These are phyloP conservation scores for Myxozyma monticola DNA, from an alignment of 805 yeast genomes.

Conservation along the genomic window DNA sequence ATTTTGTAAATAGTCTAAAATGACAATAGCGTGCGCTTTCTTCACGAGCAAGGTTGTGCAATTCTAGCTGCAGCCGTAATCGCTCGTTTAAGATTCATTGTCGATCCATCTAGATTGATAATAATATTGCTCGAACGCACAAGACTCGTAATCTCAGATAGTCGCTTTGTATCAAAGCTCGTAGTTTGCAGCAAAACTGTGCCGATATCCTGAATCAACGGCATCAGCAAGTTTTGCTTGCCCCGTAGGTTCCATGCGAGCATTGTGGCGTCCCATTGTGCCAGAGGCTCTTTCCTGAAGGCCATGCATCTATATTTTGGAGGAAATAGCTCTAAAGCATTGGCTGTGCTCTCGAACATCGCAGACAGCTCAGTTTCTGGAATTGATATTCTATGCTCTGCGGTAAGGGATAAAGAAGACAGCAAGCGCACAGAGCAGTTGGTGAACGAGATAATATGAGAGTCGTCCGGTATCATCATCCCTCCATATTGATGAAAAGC, in stretches of 20 bases:
- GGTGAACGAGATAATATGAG: neutral
- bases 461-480: slow-evolving; percentile 1
- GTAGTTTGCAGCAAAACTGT: neutral
- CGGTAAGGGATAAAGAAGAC: neutral
- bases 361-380: neutral
- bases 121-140: neutral
- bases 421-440: slow-evolving; percentile 2
- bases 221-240: neutral
- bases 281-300: neutral
- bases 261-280: slow-evolving; percentile 4
- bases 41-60: neutral
- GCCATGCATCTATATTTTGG: slow-evolving; percentile 1
- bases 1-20: neutral
- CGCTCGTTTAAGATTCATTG: too few species aligned
- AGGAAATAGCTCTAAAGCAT: neutral
- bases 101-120: neutral
- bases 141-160: neutral
- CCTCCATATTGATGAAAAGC: slow-evolving; percentile 9
- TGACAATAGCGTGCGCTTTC: neutral
- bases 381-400: neutral
- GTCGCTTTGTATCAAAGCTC: neutral
- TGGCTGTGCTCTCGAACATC: neutral
- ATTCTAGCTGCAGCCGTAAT: too few species aligned
- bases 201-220: neutral
- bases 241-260: neutral